phyloP scores from a whole-genome alignment of 2,329 filamentous ascomycete genomes.

The Penicillium brevicompactum region DNA sequence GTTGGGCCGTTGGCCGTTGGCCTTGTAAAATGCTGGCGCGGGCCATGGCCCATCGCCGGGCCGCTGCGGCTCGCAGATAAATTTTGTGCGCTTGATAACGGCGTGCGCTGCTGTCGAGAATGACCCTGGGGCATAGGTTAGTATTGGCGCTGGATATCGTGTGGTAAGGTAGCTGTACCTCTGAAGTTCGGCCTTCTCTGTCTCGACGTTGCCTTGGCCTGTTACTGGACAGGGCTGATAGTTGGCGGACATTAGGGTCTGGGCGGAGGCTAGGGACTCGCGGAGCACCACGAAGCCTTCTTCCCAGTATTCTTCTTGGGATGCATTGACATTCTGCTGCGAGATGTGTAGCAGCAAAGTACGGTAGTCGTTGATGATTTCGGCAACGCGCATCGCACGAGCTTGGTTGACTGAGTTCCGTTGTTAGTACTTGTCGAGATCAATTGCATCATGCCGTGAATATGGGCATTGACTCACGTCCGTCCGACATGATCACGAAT shows the following conservation, averaged over 20 bases:
- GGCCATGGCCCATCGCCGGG: conserved; percentile 60
- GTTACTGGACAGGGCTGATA: conserved; percentile 50
- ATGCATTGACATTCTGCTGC: conserved; percentile 54
- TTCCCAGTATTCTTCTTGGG: conserved; percentile 59
- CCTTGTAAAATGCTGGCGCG: conserved; percentile 55
- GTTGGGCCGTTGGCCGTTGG: conserved; percentile 50
- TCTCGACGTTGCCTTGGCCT: conserved; percentile 52
- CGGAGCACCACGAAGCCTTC: conserved; percentile 62
- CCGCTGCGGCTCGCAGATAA: conserved; percentile 61
- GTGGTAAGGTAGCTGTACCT: conserved; percentile 43
- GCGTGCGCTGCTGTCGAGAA: conserved; percentile 61
- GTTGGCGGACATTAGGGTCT: conserved; percentile 55
- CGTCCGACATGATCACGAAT: conserved; percentile 54
- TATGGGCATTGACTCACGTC: conserved; percentile 47
- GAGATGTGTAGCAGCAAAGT: conserved; percentile 62
- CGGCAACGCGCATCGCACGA: conserved; percentile 63
- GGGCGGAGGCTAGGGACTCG: conserved; percentile 58
- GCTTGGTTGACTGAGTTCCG: conserved; percentile 60
- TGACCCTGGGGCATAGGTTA: conserved; percentile 50
- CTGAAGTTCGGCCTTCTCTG: conserved; percentile 58
- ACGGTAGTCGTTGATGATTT: conserved; percentile 67
- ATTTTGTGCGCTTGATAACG: conserved; percentile 64
- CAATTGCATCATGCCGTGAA: background rate
- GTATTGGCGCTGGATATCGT: conserved; percentile 17
- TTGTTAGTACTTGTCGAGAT: conserved; percentile 10